Evolutionary conservation across 2,329 filamentous ascomycete genomes (phyloP).

Genomic region (Alternaria rosae): DNA sequence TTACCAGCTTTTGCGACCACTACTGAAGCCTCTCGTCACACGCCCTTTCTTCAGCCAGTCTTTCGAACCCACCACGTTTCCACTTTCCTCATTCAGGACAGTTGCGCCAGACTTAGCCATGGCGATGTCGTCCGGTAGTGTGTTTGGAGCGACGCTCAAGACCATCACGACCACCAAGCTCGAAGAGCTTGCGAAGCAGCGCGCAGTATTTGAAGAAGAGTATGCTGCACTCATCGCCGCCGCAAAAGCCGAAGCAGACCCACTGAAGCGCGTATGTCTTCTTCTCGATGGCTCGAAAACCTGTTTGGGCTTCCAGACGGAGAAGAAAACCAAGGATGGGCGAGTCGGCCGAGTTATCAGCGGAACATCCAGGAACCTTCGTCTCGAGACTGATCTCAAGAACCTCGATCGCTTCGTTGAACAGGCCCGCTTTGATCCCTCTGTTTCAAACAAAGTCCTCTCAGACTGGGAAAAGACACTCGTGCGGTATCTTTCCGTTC

Average conservation of each 20-base stretch:
- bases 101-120: conserved; percentile 12
- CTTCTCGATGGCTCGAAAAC: conserved; percentile 41
- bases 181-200: conserved; percentile 48
- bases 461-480: conserved; percentile 43
- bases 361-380: conserved; percentile 26
- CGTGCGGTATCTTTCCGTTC: conserved; percentile 40
- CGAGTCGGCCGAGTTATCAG: conserved; percentile 25
- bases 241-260: conserved; percentile 23
- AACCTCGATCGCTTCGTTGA: conserved; percentile 48
- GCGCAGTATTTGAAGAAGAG: conserved; percentile 40
- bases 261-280: conserved; percentile 31
- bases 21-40: neutral
- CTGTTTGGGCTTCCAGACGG: conserved; percentile 36
- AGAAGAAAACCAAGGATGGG: conserved; percentile 13
- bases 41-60: neutral
- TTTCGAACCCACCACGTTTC: neutral
- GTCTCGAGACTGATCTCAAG: conserved; percentile 37
- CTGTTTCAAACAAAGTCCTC: conserved; percentile 43
- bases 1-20: neutral
- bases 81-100: too few species aligned
- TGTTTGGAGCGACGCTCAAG: conserved; percentile 46
- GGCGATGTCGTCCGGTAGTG: conserved; percentile 36
- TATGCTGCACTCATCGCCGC: conserved; percentile 25
- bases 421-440: conserved; percentile 48
- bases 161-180: conserved; percentile 49